Conservation (phyloP, 2,329 filamentous ascomycete species). For the Harringtonia lauricola region DNA sequence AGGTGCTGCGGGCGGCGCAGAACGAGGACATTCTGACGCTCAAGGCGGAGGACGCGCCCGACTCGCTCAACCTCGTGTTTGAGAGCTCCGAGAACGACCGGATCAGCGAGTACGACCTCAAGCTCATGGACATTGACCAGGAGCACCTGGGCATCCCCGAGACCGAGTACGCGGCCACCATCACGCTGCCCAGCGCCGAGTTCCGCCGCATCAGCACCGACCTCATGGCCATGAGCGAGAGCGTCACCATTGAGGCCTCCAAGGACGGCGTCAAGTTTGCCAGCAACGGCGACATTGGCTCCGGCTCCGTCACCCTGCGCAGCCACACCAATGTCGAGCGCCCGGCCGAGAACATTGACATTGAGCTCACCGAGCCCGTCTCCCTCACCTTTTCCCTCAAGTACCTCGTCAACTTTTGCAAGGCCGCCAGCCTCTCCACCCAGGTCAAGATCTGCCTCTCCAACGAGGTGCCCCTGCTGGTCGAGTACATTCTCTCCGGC, state of each 20-base stretch:
- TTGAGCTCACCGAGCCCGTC: slow-evolving; percentile 86
- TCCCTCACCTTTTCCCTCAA: slow-evolving; percentile 95
- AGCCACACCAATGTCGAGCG: slow-evolving; percentile 85
- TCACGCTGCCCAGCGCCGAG: slow-evolving; percentile 78
- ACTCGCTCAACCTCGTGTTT: slow-evolving; percentile 91
- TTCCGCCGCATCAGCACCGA: slow-evolving; percentile 95
- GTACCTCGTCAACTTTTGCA: slow-evolving; percentile 99
- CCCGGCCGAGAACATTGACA: slow-evolving; percentile 73
- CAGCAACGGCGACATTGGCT: slow-evolving; percentile 90
- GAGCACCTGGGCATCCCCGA: slow-evolving; percentile 98
- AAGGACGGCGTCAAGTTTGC: slow-evolving; percentile 97
- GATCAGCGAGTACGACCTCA: slow-evolving; percentile 97
- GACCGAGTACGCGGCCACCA: slow-evolving; percentile 92
- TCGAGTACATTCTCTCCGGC: slow-evolving; percentile 75
- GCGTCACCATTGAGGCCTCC: slow-evolving; percentile 87
- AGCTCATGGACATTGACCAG: slow-evolving; percentile 99
- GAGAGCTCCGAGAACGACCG: slow-evolving; percentile 83
- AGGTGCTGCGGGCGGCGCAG: slow-evolving; percentile 89
- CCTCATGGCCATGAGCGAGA: slow-evolving; percentile 85
- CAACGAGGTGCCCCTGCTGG: slow-evolving; percentile 88
- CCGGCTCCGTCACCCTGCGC: slow-evolving; percentile 83
- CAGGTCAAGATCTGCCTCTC: slow-evolving; percentile 89
- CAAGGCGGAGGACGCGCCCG: slow-evolving; percentile 94
- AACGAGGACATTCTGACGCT: slow-evolving; percentile 90
- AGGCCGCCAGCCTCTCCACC: slow-evolving; percentile 73